Percentiles rank a stretch among this genome's conserved stretches.
phyloP scores from a whole-genome alignment of 495 filamentous ascomycete species.

The Hypoxylon subgilvum region DNA sequence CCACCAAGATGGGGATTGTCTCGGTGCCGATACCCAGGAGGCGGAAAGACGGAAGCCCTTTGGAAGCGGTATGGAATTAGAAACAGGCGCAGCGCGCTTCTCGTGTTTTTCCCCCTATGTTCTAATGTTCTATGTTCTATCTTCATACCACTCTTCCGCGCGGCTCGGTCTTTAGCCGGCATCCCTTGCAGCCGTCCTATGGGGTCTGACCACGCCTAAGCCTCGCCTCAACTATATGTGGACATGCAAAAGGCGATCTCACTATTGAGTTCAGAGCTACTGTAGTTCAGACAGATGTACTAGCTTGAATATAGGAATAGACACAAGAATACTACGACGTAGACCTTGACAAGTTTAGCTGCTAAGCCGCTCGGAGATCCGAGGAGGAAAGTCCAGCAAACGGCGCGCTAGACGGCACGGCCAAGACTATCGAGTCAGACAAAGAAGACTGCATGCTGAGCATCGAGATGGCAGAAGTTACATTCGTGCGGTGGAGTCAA shows the following conservation, averaged over 20 bases:
- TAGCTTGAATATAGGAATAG: too few relatives aligned
- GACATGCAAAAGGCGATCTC: constrained; percentile 1
- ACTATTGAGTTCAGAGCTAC: neutral
- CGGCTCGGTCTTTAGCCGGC: neutral
- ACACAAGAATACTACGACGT: too few relatives aligned
- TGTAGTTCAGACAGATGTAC: too few relatives aligned
- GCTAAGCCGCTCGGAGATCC: constrained; percentile 15
- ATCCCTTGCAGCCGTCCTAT: constrained; percentile 20
- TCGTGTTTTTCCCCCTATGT: constrained; percentile 3
- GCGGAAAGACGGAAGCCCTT: neutral
- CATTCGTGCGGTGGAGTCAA: too few relatives aligned
- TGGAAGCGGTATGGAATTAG: constrained; percentile 16
- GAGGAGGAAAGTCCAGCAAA: neutral
- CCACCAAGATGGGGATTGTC: neutral
- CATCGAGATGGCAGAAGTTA: neutral
- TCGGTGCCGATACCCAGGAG: neutral
- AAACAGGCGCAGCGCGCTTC: constrained; percentile 31
- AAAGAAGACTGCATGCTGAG: neutral
- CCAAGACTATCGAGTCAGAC: neutral
- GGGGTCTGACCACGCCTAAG: neutral
- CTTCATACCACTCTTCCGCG: constrained; percentile 9
- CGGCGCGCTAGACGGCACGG: neutral
- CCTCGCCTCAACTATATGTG: neutral
- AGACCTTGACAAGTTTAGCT: constrained; percentile 15
- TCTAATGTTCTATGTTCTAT: too few relatives aligned